A percentile compares a stretch with the other conserved stretches of the same genome.
These are phyloP conservation scores for Gracilaria domingensis DNA, from an alignment of 23 red algal species.

Conservation along the genomic window DNA sequence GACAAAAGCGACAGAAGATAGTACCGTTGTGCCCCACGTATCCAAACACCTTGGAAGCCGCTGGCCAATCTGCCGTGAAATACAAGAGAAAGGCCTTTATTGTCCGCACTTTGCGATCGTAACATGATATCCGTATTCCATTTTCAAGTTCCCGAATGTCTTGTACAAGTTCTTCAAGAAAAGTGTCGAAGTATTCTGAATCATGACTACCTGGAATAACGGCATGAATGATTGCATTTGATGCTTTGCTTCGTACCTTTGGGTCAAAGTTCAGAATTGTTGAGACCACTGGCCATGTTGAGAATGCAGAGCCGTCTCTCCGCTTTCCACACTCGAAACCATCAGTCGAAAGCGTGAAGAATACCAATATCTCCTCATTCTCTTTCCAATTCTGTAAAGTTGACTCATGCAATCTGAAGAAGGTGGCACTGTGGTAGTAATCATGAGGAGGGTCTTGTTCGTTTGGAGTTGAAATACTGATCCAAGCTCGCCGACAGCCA, in stretches of 20 bases:
- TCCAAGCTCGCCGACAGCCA: not conserved
- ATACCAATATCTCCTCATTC: not conserved
- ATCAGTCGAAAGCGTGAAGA: conserved; percentile 9
- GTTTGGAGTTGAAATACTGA: not conserved
- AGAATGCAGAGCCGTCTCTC: not conserved
- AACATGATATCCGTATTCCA: not conserved
- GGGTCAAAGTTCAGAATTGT: not conserved
- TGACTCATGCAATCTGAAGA: not conserved
- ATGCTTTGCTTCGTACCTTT: not conserved
- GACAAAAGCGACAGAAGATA: not conserved
- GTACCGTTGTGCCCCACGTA: conserved; percentile 19
- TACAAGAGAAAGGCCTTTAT: not conserved
- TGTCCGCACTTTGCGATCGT: not conserved
- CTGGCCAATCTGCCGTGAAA: conserved; percentile 27
- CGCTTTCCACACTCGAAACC: not conserved
- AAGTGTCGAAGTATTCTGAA: conserved; percentile 23
- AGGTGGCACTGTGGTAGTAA: not conserved
- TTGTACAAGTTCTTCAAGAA: not conserved
- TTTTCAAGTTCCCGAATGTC: conserved; percentile 15
- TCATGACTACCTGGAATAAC: conserved; percentile 20
- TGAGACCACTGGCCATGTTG: not conserved
- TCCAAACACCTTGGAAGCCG: conserved; percentile 8
- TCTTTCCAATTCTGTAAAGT: not conserved
- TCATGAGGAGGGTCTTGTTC: not conserved
- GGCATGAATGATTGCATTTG: not conserved